Percentiles rank a stretch among this genome's conserved stretches.
These are phyloP conservation scores for Geotrichum klebahnii DNA, from an alignment of 1,139 yeast genomes.

Conservation along the genomic window DNA sequence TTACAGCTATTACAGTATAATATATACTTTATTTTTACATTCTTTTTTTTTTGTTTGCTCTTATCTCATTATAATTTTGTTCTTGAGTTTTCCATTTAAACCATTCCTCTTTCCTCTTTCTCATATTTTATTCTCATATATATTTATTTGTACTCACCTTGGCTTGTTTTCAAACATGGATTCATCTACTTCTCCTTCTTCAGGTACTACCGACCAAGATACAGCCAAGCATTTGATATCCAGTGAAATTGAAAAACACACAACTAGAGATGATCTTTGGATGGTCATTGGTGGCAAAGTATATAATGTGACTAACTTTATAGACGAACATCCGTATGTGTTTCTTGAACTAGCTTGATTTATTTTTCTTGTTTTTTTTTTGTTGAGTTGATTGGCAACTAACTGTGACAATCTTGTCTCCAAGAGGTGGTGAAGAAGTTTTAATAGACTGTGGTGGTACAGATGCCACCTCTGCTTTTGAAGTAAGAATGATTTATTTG, in stretches of 20 bases:
- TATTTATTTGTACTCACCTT: too few relatives aligned
- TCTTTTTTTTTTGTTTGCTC: too few relatives aligned
- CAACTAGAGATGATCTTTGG: constrained; percentile 78
- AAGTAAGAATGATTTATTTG: too few relatives aligned
- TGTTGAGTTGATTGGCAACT: background rate
- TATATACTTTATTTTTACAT: too few relatives aligned
- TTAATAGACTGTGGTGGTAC: constrained; percentile 83
- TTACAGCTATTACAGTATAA: too few relatives aligned
- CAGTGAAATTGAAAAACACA: constrained; percentile 77
- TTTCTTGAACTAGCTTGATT: background rate
- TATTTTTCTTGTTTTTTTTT: background rate
- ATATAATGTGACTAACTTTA: constrained; percentile 74
- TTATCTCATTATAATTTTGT: too few relatives aligned
- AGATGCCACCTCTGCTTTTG: constrained; percentile 91
- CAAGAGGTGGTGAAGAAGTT: constrained; percentile 91
- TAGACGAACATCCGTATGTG: constrained; percentile 81
- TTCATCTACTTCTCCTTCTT: background rate
- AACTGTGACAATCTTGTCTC: background rate
- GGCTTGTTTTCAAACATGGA: too few relatives aligned
- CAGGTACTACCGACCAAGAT: background rate
- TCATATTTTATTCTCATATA: too few relatives aligned
- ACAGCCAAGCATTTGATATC: constrained; percentile 45
- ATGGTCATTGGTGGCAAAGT: constrained; percentile 86
- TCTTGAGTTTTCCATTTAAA: too few relatives aligned
- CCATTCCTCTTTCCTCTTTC: too few relatives aligned